Conservation (phyloP, 495 filamentous ascomycete species). For the Neurospora tetrasperma region DNA sequence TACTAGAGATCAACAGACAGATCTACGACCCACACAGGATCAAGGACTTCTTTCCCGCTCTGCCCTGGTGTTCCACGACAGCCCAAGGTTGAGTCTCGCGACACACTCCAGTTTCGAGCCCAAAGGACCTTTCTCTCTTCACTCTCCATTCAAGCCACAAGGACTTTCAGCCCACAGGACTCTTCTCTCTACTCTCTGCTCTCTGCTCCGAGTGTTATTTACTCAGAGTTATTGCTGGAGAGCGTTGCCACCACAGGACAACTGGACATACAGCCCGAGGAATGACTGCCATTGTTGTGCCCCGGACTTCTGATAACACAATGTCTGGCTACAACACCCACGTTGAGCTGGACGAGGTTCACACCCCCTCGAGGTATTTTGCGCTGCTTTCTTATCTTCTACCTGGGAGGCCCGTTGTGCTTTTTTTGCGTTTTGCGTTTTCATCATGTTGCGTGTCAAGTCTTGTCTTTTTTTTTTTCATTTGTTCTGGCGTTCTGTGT, state of each 20-base stretch:
- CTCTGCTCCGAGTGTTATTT: slow-evolving; percentile 12
- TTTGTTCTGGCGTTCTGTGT: slow-evolving; percentile 1
- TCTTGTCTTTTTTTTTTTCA: slow-evolving; percentile 16
- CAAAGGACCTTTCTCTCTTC: neutral
- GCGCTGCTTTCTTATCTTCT: slow-evolving; percentile 22
- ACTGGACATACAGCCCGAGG: slow-evolving; percentile 4
- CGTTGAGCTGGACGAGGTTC: slow-evolving; percentile 41
- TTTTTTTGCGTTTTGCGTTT: slow-evolving; percentile 9
- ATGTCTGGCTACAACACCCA: slow-evolving; percentile 38
- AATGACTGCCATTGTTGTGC: slow-evolving; percentile 37
- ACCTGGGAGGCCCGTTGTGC: slow-evolving; percentile 25
- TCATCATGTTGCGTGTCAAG: slow-evolving; percentile 20
- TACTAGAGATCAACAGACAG: neutral
- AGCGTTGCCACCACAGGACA: slow-evolving; percentile 7
- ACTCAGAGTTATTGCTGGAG: slow-evolving; percentile 4
- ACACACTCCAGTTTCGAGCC: neutral
- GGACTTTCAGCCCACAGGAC: slow-evolving; percentile 15
- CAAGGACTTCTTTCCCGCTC: neutral
- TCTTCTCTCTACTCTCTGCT: slow-evolving; percentile 5
- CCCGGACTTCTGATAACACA: slow-evolving; percentile 26
- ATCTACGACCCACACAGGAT: slow-evolving; percentile 3
- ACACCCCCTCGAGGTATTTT: slow-evolving; percentile 45
- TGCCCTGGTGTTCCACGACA: slow-evolving; percentile 2
- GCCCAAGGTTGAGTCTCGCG: slow-evolving; percentile 2
- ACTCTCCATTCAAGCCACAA: neutral